These are phyloP conservation scores for Cystobasidium sp. DNA, from an alignment of 1,284 basidiomycete species.

Conservation along the genomic window DNA sequence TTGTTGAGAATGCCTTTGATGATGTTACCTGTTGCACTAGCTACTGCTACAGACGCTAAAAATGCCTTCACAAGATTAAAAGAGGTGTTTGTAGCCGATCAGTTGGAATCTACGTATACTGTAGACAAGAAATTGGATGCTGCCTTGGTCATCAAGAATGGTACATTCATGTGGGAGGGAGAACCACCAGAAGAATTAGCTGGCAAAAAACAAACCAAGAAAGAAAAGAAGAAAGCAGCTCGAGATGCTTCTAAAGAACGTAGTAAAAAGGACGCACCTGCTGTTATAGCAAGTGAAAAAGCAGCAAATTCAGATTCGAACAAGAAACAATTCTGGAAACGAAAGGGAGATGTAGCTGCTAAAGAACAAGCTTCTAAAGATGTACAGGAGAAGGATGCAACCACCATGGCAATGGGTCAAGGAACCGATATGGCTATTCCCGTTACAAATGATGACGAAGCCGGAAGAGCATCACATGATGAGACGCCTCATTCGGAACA, in stretches of 20 bases:
- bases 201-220: constrained; percentile 48
- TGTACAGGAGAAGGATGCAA: constrained; percentile 45
- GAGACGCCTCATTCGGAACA: constrained; percentile 59
- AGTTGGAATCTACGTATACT: constrained; percentile 67
- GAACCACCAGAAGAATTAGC: constrained; percentile 61
- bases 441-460: constrained; percentile 14
- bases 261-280: background rate
- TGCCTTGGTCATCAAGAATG: constrained; percentile 70
- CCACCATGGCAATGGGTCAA: constrained; percentile 24
- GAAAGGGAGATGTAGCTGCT: constrained; percentile 36
- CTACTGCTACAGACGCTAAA: constrained; percentile 74
- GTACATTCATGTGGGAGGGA: constrained; percentile 82
- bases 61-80: constrained; percentile 72
- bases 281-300: background rate
- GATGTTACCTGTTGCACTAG: constrained; percentile 71
- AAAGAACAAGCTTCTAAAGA: constrained; percentile 33
- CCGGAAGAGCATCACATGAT: constrained; percentile 22
- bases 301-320: constrained; percentile 1
- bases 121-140: constrained; percentile 61
- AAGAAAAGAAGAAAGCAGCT: constrained; percentile 48
- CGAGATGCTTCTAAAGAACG: constrained; percentile 9
- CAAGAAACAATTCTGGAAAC: constrained; percentile 40
- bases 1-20: constrained; percentile 64
- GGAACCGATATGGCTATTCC: constrained; percentile 34
- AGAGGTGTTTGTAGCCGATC: constrained; percentile 77